Base-by-base conservation (phyloP, 2,329 filamentous ascomycete species). In the Aaosphaeria arxii region DNA sequence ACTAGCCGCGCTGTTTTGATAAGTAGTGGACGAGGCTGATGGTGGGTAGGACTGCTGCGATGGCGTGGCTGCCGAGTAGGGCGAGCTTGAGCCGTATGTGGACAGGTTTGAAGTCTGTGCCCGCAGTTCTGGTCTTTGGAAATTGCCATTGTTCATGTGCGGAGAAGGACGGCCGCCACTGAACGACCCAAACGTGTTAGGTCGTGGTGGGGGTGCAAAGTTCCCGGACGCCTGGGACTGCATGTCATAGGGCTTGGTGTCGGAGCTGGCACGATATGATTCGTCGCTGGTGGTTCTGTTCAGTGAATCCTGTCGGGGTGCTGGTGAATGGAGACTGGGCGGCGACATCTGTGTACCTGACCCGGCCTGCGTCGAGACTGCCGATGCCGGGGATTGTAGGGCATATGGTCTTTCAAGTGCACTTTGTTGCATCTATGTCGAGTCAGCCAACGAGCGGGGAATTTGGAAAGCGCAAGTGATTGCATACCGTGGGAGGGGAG, bases 11-110 rank as follows among this genome's bases (percentile, higher is more conserved):
- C 52, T 65, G 43, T 43, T 54, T 42, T 63, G 64, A 47, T 67
- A 71, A 54, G 60, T 39, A 67, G 65, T 48, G 76, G 80, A 41
- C 72, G 58, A 51, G 6, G 74, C 42, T 70, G 78, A 59, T 61
- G 73, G 55, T 57, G 72, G 45, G 74, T 73, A 61, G 76, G 77
- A 61, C 62, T 74, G 62, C 73, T 75, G 57, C 75, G 81, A 52
- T 66, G 75, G 53, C 31, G 58, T 58, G 33, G 66, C 59, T 5
- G 66, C 62, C 45, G 47, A 67, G 54, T 66, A 71, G 6, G 68
- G 67, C 35, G 69, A 71, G 44, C 55, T 62, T 17, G 64, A 63
- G 43, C 60, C 57, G 42, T 69, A 68, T 7, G 59, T 61, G 5
- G 60, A 63, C 41, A 68, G 39, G 46, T 64, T 66, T 11, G 66